A percentile compares a stretch with the other conserved stretches of the same genome.
phyloP scores from a whole-genome alignment of 2,329 filamentous ascomycete genomes.

The Colletotrichum neosansevieriae region DNA sequence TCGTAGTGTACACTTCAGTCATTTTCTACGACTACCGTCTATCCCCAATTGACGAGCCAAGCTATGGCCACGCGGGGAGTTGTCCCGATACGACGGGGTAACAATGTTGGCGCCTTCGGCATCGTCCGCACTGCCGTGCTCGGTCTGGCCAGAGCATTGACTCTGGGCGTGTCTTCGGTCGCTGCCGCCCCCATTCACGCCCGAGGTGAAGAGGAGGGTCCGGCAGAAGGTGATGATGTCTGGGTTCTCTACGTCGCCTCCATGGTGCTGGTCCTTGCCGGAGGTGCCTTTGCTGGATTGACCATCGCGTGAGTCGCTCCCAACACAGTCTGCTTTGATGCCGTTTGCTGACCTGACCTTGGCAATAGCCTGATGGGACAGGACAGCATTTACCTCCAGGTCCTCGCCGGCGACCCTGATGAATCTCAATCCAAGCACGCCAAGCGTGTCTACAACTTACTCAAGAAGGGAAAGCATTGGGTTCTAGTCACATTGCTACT shows the following conservation, averaged over 20 bases:
- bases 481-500: slow-evolving; percentile 93
- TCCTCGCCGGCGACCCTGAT: slow-evolving; percentile 87
- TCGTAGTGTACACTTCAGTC: slow-evolving; percentile 14
- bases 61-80: slow-evolving; percentile 38
- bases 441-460: slow-evolving; percentile 79
- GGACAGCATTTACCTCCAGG: slow-evolving; percentile 97
- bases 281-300: slow-evolving; percentile 93
- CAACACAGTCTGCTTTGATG: neutral
- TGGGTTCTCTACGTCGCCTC: slow-evolving; percentile 88
- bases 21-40: slow-evolving; percentile 20
- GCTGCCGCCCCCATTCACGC: slow-evolving; percentile 59
- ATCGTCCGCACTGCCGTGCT: slow-evolving; percentile 62
- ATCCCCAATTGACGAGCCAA: slow-evolving; percentile 29
- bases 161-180: slow-evolving; percentile 61
- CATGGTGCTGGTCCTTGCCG: slow-evolving; percentile 83
- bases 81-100: slow-evolving; percentile 34
- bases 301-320: slow-evolving; percentile 79
- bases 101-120: slow-evolving; percentile 50
- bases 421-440: slow-evolving; percentile 90
- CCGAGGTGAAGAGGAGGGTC: slow-evolving; percentile 58
- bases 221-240: slow-evolving; percentile 72
- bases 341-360: slow-evolving; percentile 39
- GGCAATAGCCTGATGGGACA: slow-evolving; percentile 69
- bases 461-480: slow-evolving; percentile 96
- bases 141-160: slow-evolving; percentile 64